Percentiles rank a stretch among this genome's conserved stretches.
Conservation (phyloP, 345 rosid species). For the Chamaenerion angustifolium region DNA sequence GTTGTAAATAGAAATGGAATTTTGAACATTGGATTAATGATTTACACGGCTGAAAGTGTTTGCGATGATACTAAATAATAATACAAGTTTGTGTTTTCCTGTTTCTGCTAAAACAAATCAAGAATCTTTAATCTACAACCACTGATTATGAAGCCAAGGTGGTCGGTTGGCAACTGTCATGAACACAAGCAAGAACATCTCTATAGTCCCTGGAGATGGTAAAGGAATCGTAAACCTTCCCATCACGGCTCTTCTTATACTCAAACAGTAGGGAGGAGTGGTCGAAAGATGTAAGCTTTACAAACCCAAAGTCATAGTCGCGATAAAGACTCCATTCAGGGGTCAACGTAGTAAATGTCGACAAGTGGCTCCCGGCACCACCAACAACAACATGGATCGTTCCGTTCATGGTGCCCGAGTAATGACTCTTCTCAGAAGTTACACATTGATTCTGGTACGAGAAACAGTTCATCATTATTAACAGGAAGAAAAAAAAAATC, state of each 20-base stretch:
- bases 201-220: constrained; percentile 33
- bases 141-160: constrained; percentile 35
- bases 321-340: constrained; percentile 68
- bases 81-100: too few relatives aligned
- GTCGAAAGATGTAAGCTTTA: constrained; percentile 61
- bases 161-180: constrained; percentile 50
- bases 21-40: too few relatives aligned
- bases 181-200: constrained; percentile 29
- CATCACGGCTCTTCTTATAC: constrained; percentile 67
- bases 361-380: constrained; percentile 69
- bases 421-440: constrained; percentile 33
- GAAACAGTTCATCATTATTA: background rate
- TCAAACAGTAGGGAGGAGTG: constrained; percentile 71
- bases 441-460: constrained; percentile 55
- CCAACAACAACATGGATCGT: constrained; percentile 88
- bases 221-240: constrained; percentile 31
- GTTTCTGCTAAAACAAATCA: too few relatives aligned
- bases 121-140: too few relatives aligned
- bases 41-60: too few relatives aligned
- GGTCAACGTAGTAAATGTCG: constrained; percentile 27
- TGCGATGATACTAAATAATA: too few relatives aligned
- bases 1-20: too few relatives aligned
- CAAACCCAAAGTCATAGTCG: constrained; percentile 71
- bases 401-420: constrained; percentile 53
- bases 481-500: background rate